A percentile compares a stretch with the other conserved stretches of the same genome.
These are phyloP conservation scores for Venturia aucupariae DNA, from an alignment of 2,329 filamentous ascomycete genomes.

Conservation along the genomic window DNA sequence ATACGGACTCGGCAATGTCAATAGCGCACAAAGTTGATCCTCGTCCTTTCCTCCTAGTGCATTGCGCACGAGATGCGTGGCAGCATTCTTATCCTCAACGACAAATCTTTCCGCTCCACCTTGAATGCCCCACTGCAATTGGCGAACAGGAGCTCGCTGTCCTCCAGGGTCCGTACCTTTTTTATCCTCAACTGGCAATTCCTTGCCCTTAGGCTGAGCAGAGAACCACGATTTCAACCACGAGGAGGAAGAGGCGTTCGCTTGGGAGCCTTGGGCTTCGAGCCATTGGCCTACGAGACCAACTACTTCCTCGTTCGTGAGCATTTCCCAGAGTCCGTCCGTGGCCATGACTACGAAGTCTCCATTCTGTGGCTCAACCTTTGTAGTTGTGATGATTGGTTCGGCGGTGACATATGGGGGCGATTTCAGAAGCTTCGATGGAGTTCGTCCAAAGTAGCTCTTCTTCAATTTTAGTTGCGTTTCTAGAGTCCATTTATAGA, in stretches of 20 bases:
- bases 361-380: slow-evolving; percentile 78
- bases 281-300: slow-evolving; percentile 96
- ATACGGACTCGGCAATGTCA: slow-evolving; percentile 86
- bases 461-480: slow-evolving; percentile 72
- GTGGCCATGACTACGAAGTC: slow-evolving; percentile 96
- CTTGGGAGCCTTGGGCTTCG: slow-evolving; percentile 46
- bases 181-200: slow-evolving; percentile 66
- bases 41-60: slow-evolving; percentile 86
- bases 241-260: slow-evolving; percentile 36
- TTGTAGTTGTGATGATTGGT: slow-evolving; percentile 85
- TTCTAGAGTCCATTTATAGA: slow-evolving; percentile 91
- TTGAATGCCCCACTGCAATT: slow-evolving; percentile 83
- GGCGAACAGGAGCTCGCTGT: slow-evolving; percentile 77
- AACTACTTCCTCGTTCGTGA: slow-evolving; percentile 96
- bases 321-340: slow-evolving; percentile 97
- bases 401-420: slow-evolving; percentile 97
- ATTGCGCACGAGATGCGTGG: slow-evolving; percentile 90
- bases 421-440: slow-evolving; percentile 70
- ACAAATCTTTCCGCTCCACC: slow-evolving; percentile 74
- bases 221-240: slow-evolving; percentile 66
- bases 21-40: slow-evolving; percentile 84
- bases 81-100: slow-evolving; percentile 90
- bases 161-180: slow-evolving; percentile 45
- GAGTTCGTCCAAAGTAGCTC: slow-evolving; percentile 78
- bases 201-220: slow-evolving; percentile 36